Evolutionary conservation across 31 red algal species (phyloP), one percentile per base, ranked within the genome.

Genomic region (Endocladia muricata): DNA sequence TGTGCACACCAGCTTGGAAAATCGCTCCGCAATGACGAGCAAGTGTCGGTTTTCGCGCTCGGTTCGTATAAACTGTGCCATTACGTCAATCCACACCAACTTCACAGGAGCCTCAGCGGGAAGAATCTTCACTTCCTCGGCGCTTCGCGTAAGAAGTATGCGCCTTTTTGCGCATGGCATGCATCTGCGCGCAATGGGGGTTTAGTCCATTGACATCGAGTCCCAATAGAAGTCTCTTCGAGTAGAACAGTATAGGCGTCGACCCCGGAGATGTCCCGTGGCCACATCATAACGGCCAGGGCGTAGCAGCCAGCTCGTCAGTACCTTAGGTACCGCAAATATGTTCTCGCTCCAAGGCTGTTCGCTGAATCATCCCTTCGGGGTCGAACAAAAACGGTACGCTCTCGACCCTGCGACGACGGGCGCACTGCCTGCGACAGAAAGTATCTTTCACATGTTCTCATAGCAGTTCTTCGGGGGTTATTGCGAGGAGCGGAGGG

Each of bases 71-170:
- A 78, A 30, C 26, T 58, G 35, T 8, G 57, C 75, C 15, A 78
- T 36, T 55, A 78, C 65, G 57, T 63, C 75, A 43, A 66, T 62
- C 7, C 34, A 44, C 17, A 78, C 75, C 23, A 40, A 60, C 17
- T 60, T 41, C 22, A 78, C 23, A 5, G 75, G 75, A 17, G 40
- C 52, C 15, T 37, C 41, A 2, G 75, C 0, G 7, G 75, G 59
- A 22, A 78, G 65, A 32, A 78, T 1, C 33, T 42, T 60, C 6
- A 67, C n/a, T 19, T 36, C 33, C 23, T 67, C 39, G 26, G 34
- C 33, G 5, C 39, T 67, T 19, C 33, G 25, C n/a, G 30, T 26
- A 3, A 67, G 33, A n/a, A 36, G 34, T 6, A 67, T 5, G 34
- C 9, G 25, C 4, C 39, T 36, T 15, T 36, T 29, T 19, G 61